A percentile compares a stretch with the other conserved stretches of the same genome.
These are phyloP conservation scores for Terfezia boudieri DNA, from an alignment of 495 filamentous ascomycete genomes.

Conservation along the genomic window DNA sequence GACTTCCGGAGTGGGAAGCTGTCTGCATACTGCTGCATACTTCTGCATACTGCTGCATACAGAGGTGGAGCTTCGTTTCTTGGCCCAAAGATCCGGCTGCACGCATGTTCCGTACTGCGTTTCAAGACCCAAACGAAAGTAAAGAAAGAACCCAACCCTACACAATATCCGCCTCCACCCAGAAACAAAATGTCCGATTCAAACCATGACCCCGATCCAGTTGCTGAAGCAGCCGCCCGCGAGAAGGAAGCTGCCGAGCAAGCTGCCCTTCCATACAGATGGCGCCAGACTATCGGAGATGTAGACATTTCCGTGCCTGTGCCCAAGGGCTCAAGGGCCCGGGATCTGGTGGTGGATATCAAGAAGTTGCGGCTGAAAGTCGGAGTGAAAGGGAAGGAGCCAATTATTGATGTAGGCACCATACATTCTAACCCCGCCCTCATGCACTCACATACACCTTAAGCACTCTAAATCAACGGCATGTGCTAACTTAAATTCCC, in stretches of 20 bases:
- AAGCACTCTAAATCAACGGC: neutral
- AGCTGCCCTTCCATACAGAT: slow-evolving; percentile 84
- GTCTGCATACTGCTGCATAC: no score
- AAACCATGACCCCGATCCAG: slow-evolving; percentile 13
- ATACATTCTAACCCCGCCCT: neutral
- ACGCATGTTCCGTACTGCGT: no score
- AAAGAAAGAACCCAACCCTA: no score
- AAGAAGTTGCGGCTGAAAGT: slow-evolving; percentile 59
- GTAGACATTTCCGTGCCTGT: slow-evolving; percentile 61
- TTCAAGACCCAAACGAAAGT: no score
- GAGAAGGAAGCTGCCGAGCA: slow-evolving; percentile 71
- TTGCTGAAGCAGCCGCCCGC: slow-evolving; percentile 45
- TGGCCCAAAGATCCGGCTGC: no score
- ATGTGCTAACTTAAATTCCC: slow-evolving; percentile 1
- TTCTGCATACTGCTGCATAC: no score
- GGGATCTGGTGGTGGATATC: slow-evolving; percentile 63
- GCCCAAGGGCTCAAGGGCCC: slow-evolving; percentile 57
- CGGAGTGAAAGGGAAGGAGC: slow-evolving; percentile 68
- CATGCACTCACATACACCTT: neutral
- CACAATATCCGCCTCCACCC: no score
- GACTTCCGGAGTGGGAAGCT: neutral
- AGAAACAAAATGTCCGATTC: neutral
- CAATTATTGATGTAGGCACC: slow-evolving; percentile 50
- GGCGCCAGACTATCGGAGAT: slow-evolving; percentile 87
- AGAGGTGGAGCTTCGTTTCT: no score